Evolutionary conservation across 108 stramenopile genomes (phyloP).

Genomic region (Cyclotella sp.): DNA sequence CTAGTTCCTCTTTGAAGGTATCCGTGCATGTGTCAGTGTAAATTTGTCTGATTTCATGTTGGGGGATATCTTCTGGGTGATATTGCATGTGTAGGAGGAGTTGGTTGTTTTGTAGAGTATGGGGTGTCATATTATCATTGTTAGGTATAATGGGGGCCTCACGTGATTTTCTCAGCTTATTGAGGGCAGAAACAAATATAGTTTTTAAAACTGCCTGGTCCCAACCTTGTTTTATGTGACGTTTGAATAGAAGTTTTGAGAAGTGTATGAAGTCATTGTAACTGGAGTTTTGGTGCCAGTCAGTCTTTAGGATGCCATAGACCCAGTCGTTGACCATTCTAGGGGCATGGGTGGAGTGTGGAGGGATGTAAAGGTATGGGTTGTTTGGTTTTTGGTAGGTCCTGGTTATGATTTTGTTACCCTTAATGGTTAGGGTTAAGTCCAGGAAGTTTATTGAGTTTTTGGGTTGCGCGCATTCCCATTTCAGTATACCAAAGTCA

Average conservation of each 20-base stretch:
- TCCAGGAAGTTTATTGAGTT: slow-evolving; percentile 22
- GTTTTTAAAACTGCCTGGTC: too few relatives aligned
- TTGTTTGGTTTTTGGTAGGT: slow-evolving; percentile 21
- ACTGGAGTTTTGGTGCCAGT: slow-evolving; percentile 5
- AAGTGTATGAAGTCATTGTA: background rate
- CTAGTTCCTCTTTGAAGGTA: background rate
- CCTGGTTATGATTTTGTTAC: slow-evolving; percentile 1
- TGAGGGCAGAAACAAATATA: too few relatives aligned
- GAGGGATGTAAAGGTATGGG: slow-evolving; percentile 30
- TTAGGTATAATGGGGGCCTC: background rate
- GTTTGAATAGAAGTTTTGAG: background rate
- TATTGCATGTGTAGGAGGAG: background rate
- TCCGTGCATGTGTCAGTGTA: background rate
- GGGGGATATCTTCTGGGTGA: background rate
- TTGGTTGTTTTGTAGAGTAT: background rate
- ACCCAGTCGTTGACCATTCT: slow-evolving; percentile 5
- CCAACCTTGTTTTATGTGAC: background rate
- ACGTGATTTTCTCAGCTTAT: too few relatives aligned
- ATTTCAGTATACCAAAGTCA: slow-evolving; percentile 1
- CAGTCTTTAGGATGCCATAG: slow-evolving; percentile 14
- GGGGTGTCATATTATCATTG: too few relatives aligned
- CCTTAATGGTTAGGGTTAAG: background rate
- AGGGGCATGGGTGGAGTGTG: slow-evolving; percentile 19
- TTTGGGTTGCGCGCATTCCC: background rate
- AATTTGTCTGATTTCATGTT: background rate